A percentile compares a stretch with the other conserved stretches of the same genome.
Conservation (phyloP, 164 flowering plant genomes). For the Paratinospora sagittata region DNA sequence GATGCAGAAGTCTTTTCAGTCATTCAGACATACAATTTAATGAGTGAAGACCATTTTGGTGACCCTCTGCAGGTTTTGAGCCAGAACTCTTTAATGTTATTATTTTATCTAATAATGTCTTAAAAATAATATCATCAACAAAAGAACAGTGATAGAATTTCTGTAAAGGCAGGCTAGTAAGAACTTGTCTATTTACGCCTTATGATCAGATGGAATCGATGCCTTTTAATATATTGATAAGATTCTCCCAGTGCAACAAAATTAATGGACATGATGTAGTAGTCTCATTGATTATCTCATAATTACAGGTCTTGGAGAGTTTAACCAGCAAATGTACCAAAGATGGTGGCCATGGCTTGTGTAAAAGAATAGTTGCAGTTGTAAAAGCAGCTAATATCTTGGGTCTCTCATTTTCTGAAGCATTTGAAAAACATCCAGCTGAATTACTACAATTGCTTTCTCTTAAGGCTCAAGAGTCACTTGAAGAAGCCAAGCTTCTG, state of each 20-base stretch:
- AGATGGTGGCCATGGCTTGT: slow-evolving; percentile 78
- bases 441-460: slow-evolving; percentile 89
- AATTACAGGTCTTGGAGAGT: slow-evolving; percentile 61
- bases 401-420: slow-evolving; percentile 82
- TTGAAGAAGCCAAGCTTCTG: slow-evolving; percentile 81
- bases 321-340: slow-evolving; percentile 51
- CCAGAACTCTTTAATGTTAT: neutral
- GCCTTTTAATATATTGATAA: neutral
- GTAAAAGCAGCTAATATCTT: slow-evolving; percentile 82
- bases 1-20: slow-evolving; percentile 62
- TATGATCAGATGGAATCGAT: neutral
- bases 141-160: no score
- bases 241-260: no score
- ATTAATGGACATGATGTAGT: neutral
- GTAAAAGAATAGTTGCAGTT: slow-evolving; percentile 80
- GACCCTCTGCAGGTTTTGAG: slow-evolving; percentile 67
- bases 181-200: no score
- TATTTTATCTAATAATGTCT: neutral
- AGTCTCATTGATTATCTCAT: neutral
- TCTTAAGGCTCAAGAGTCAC: slow-evolving; percentile 99
- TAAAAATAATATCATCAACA: neutral
- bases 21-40: slow-evolving; percentile 43
- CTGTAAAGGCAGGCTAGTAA: no score
- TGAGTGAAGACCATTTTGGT: slow-evolving; percentile 25
- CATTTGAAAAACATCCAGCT: slow-evolving; percentile 75